Base-by-base conservation (phyloP, 2,329 filamentous ascomycete species). In the Sodiomyces alkalinus region DNA sequence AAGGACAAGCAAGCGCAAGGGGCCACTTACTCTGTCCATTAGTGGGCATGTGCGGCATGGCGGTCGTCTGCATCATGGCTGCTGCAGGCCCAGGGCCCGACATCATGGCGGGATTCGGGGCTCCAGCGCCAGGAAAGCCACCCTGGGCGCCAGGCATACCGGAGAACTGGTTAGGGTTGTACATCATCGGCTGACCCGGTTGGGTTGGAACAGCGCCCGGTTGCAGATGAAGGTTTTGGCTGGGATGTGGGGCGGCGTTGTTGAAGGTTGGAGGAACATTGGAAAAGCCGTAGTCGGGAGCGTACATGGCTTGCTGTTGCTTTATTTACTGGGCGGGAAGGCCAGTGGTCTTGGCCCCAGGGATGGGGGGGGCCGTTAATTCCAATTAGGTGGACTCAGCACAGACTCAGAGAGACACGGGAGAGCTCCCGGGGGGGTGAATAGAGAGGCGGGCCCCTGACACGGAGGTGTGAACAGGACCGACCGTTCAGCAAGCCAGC, bases 31-130 rank as follows among this genome's bases (percentile, higher is more conserved):
- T 69, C 47, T 71, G 67, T 29, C 67, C 64, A 56, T 70, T 72
- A 38, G 61, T 51, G 39, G 56, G 55, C 64, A 72, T 70, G 46
- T 66, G 64, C 38, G 59, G 60, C 64, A 72, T 68, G 45, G 53
- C 62, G 41, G 64, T 50, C 46, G 62, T 70, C 52, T 67, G 69
- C 69, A 75, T 74, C 69, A 75, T 74, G 68, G 75, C 73, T 44
- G 60, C 66, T 50, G 56, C 60, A 52, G 62, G 58, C 22, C 60
- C 62, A 37, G 51, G 50, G 38, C 54, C 58, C 27, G 56, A 52
- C 58, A 68, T 68, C 63, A 72, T 68, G 49, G 65, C 53, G 29
- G 58, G 53, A 39, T 64, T 68, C 29, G 60, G 59, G 38, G 55
- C 60, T 26, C 58, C 58, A 27, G 56, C 56, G 36, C 47, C 52